Evolutionary conservation across 1,284 basidiomycete species (phyloP).

Genomic region (Phaffia rhodozyma): DNA sequence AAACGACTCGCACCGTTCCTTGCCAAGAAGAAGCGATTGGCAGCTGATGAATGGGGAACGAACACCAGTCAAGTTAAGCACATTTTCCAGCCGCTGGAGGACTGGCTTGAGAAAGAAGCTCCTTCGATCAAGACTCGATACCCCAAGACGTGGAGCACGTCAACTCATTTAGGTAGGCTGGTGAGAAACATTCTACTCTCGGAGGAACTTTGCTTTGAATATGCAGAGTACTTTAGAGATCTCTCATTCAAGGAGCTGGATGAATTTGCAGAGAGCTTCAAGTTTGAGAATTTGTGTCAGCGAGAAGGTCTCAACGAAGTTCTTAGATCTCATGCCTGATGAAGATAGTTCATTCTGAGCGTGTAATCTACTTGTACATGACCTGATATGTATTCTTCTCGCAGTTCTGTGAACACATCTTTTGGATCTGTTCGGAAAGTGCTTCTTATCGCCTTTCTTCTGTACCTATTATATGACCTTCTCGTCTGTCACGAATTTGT

Average conservation of each 20-base stretch:
- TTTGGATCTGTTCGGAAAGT: too few species aligned
- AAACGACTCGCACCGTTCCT: constrained; percentile 49
- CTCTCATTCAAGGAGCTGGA: constrained; percentile 48
- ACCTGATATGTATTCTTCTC: too few species aligned
- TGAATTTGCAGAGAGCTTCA: constrained; percentile 49
- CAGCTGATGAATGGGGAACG: constrained; percentile 48
- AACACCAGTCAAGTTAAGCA: constrained; percentile 36
- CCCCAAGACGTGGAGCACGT: constrained; percentile 28
- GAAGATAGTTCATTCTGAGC: too few species aligned
- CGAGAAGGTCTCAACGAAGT: constrained; percentile 32
- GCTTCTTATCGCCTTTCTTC: too few species aligned
- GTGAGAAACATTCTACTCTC: constrained; percentile 49
- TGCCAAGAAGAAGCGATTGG: constrained; percentile 48
- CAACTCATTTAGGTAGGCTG: constrained; percentile 39
- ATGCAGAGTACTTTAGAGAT: constrained; percentile 51
- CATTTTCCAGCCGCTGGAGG: constrained; percentile 47
- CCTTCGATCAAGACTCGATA: constrained; percentile 31
- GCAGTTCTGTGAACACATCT: too few species aligned
- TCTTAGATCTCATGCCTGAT: constrained; percentile 20
- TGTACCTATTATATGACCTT: too few species aligned
- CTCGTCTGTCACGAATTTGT: too few species aligned
- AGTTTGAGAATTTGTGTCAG: constrained; percentile 46
- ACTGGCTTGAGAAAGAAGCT: constrained; percentile 40
- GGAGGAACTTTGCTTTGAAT: constrained; percentile 51
- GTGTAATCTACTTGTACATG: too few species aligned